Conservation (phyloP, 176 grass and related monocot genomes). For the Ananas comosus region DNA sequence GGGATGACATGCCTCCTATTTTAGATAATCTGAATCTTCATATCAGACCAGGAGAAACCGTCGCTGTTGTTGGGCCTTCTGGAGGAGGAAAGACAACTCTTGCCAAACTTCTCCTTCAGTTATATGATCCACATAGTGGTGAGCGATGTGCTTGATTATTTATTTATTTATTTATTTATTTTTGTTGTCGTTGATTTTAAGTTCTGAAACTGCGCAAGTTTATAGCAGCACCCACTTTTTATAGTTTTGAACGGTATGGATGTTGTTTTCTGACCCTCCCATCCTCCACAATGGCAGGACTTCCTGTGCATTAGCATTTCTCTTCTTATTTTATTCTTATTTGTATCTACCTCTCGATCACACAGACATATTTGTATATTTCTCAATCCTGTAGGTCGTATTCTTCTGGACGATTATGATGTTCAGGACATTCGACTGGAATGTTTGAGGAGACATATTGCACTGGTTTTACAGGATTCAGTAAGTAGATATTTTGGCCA, state of each 20-base stretch:
- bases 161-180: not conserved
- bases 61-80: slow-evolving; percentile 66
- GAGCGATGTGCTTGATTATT: slow-evolving; percentile 1
- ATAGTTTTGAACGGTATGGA: not conserved
- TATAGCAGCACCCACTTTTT: not conserved
- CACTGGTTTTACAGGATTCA: slow-evolving; percentile 64
- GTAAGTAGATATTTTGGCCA: slow-evolving; percentile 23
- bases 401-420: slow-evolving; percentile 70
- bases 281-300: no score
- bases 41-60: slow-evolving; percentile 55
- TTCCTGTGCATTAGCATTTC: no score
- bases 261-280: no score
- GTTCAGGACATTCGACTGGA: slow-evolving; percentile 49
- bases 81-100: slow-evolving; percentile 81
- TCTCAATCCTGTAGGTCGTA: slow-evolving; percentile 37
- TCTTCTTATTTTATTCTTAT: not conserved
- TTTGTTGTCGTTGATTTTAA: not conserved
- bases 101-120: slow-evolving; percentile 66
- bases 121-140: slow-evolving; percentile 75
- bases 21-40: slow-evolving; percentile 46
- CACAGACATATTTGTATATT: not conserved
- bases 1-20: slow-evolving; percentile 33
- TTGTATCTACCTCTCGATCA: not conserved
- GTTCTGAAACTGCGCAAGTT: slow-evolving; percentile 1
- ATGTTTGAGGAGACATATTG: slow-evolving; percentile 60